A percentile compares a stretch with the other conserved stretches of the same genome.
These are phyloP conservation scores for Boletus eberwhitei DNA, from an alignment of 768 basidiomycete genomes.

Conservation along the genomic window DNA sequence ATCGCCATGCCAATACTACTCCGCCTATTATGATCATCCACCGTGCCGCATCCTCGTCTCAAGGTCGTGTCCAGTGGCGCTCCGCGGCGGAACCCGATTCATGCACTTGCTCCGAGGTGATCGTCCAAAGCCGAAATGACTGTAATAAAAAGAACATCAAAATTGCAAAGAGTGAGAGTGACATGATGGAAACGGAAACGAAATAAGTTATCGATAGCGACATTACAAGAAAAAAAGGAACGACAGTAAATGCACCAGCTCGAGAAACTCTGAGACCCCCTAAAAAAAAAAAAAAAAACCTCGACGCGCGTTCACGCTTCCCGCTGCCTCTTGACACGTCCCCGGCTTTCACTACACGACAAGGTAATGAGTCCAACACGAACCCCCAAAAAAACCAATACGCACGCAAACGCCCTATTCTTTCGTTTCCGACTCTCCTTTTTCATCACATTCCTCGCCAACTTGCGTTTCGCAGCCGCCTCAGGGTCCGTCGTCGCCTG, in stretches of 20 bases:
- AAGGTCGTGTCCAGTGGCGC: neutral
- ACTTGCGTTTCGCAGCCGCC: slow-evolving; percentile 70
- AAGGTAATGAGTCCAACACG: neutral
- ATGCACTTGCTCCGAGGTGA: too few species aligned
- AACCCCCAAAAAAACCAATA: slow-evolving; percentile 7
- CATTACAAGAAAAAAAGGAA: too few species aligned
- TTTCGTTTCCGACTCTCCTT: slow-evolving; percentile 87
- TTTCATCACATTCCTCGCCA: slow-evolving; percentile 68
- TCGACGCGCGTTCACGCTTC: slow-evolving; percentile 22
- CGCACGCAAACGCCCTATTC: slow-evolving; percentile 56
- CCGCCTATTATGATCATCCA: neutral
- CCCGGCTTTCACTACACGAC: slow-evolving; percentile 43
- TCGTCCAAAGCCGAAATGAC: too few species aligned
- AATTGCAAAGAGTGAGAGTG: neutral
- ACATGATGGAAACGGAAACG: neutral
- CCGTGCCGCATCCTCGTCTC: neutral
- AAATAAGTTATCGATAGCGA: neutral
- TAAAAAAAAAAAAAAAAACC: too few species aligned
- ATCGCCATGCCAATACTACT: neutral
- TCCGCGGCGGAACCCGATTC: neutral
- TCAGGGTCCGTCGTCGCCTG: slow-evolving; percentile 72
- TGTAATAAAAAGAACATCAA: too few species aligned
- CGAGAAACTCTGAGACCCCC: too few species aligned
- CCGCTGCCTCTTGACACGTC: slow-evolving; percentile 45
- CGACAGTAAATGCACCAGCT: too few species aligned